Evolutionary conservation across 176 grass and related monocot species (phyloP).

Genomic region (Guadua angustifolia): DNA sequence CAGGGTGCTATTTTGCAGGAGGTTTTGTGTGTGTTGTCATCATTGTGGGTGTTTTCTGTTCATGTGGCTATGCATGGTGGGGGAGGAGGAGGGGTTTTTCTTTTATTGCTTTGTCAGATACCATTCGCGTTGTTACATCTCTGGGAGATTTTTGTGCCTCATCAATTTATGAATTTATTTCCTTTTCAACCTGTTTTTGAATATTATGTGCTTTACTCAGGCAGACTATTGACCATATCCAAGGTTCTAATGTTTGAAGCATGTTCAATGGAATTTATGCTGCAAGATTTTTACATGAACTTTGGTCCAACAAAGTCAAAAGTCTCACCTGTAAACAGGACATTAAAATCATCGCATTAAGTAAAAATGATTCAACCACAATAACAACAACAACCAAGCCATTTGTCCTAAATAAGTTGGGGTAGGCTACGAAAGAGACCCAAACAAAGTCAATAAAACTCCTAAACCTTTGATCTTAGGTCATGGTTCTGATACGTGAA

Average conservation of each 20-base stretch:
- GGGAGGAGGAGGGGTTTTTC: not conserved
- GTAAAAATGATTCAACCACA: not conserved
- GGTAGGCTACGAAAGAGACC: too few relatives aligned
- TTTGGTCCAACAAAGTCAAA: not conserved
- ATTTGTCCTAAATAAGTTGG: too few relatives aligned
- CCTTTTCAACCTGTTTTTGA: not conserved
- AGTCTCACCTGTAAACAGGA: conserved; percentile 23
- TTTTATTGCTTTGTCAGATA: not conserved
- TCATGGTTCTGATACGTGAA: too few relatives aligned
- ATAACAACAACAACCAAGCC: too few relatives aligned
- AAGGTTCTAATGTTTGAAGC: conserved; percentile 24
- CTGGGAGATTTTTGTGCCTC: not conserved
- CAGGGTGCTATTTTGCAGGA: conserved; percentile 1
- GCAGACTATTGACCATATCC: conserved; percentile 1
- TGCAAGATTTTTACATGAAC: conserved; percentile 4
- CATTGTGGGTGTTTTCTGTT: not conserved
- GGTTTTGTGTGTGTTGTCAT: not conserved
- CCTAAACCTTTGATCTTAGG: too few relatives aligned
- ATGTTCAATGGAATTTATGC: conserved; percentile 21
- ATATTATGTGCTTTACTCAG: not conserved
- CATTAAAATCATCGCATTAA: conserved; percentile 16
- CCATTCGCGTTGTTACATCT: conserved; percentile 12
- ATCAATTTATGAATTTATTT: not conserved
- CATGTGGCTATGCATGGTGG: not conserved
- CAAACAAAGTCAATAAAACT: too few relatives aligned